Percentiles rank a stretch among this genome's conserved stretches.
Evolutionary conservation across 495 filamentous ascomycete species (phyloP).

Genomic region (Astrocystis sublimbata): DNA sequence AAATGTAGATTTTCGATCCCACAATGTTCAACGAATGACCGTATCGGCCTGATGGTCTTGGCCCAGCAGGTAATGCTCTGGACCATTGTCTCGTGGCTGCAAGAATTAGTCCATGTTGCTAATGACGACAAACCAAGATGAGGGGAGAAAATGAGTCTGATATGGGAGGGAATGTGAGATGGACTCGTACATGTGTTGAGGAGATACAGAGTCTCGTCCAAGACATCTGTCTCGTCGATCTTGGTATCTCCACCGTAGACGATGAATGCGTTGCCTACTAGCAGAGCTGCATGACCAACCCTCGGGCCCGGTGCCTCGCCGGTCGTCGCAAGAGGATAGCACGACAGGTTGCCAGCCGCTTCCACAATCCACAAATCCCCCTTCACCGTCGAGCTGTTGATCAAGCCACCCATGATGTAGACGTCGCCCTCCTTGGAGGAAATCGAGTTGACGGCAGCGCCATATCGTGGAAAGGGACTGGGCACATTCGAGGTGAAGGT

Average conservation of each 20-base stretch:
- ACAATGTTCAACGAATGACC: constrained; percentile 96
- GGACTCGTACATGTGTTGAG: constrained; percentile 86
- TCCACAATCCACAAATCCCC: constrained; percentile 99
- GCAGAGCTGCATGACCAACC: constrained; percentile 90
- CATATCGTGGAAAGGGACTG: constrained; percentile 95
- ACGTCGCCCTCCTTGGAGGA: constrained; percentile 96
- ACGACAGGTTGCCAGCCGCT: constrained; percentile 80
- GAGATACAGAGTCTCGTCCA: constrained; percentile 95
- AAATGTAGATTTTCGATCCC: constrained; percentile 94
- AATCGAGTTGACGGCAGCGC: constrained; percentile 89
- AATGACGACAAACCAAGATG: background rate
- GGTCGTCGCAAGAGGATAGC: constrained; percentile 87
- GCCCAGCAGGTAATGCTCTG: constrained; percentile 78
- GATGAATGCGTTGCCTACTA: constrained; percentile 98
- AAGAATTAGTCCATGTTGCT: constrained; percentile 24
- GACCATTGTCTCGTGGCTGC: constrained; percentile 98
- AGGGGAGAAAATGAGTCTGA: background rate
- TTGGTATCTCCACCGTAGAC: constrained; percentile 99
- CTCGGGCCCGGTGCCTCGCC: constrained; percentile 92
- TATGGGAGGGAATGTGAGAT: background rate
- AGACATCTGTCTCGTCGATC: constrained; percentile 82
- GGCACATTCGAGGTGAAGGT: constrained; percentile 81
- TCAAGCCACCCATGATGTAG: constrained; percentile 96
- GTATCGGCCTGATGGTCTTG: constrained; percentile 86
- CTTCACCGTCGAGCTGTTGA: constrained; percentile 91